phyloP scores from a whole-genome alignment of 2,329 filamentous ascomycete species.

The Sclerotiophoma versabilis region DNA sequence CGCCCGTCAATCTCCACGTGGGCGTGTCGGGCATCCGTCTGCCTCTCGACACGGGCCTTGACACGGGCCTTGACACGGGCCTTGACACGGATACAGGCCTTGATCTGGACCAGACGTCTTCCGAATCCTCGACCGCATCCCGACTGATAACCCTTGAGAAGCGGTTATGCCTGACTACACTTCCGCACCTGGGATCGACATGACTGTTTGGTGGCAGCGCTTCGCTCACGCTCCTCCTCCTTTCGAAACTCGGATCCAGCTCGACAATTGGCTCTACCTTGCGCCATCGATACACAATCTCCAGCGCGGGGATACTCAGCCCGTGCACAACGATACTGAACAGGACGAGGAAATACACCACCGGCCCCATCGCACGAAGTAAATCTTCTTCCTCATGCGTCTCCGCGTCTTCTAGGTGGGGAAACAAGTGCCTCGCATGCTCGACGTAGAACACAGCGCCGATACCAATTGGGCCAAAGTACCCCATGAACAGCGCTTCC shows the following conservation, averaged over 20 bases:
- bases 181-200: slow-evolving; percentile 31
- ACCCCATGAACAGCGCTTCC: slow-evolving; percentile 68
- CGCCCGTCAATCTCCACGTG: not conserved
- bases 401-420: slow-evolving; percentile 50
- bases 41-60: not conserved
- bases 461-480: slow-evolving; percentile 56
- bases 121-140: not conserved
- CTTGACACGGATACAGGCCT: not conserved
- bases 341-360: slow-evolving; percentile 57
- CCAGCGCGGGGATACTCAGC: slow-evolving; percentile 57
- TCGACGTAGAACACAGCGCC: slow-evolving; percentile 57
- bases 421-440: slow-evolving; percentile 54
- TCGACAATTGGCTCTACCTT: slow-evolving; percentile 55
- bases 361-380: slow-evolving; percentile 51
- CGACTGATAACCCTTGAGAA: slow-evolving; percentile 42
- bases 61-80: not conserved
- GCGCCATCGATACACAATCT: slow-evolving; percentile 49
- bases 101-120: not conserved
- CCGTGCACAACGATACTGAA: slow-evolving; percentile 58
- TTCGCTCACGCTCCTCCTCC: slow-evolving; percentile 46
- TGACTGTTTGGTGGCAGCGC: slow-evolving; percentile 52
- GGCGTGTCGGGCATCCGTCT: not conserved
- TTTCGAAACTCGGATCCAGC: slow-evolving; percentile 42
- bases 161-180: slow-evolving; percentile 55
- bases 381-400: slow-evolving; percentile 52